Percentiles rank a stretch among this genome's conserved stretches.
These are phyloP conservation scores for Wickerhamiella kurtzmanii DNA, from an alignment of 805 yeast species.

Conservation along the genomic window DNA sequence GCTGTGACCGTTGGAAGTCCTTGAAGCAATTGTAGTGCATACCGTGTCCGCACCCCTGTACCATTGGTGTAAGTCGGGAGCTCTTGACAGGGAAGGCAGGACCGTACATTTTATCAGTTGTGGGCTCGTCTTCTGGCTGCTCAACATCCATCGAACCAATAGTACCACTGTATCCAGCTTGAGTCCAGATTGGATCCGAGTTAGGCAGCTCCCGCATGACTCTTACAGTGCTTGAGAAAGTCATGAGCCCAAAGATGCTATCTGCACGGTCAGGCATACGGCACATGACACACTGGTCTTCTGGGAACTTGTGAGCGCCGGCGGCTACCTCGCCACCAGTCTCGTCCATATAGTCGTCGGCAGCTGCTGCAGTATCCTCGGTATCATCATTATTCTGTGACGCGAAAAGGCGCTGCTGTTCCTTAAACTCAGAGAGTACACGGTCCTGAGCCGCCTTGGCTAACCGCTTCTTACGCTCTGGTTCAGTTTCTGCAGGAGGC, in stretches of 20 bases:
- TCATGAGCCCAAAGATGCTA: slow-evolving; percentile 64
- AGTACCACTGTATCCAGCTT: slow-evolving; percentile 27
- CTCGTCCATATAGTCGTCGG: slow-evolving; percentile 20
- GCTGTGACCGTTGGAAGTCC: slow-evolving; percentile 35
- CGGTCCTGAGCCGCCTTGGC: slow-evolving; percentile 61
- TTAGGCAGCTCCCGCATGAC: slow-evolving; percentile 54
- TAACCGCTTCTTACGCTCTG: slow-evolving; percentile 46
- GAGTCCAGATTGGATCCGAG: slow-evolving; percentile 49
- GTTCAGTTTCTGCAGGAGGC: slow-evolving; percentile 29
- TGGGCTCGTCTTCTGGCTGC: slow-evolving; percentile 9
- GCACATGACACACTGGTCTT: slow-evolving; percentile 65
- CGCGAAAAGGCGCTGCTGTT: slow-evolving; percentile 66
- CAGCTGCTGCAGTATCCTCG: slow-evolving; percentile 34
- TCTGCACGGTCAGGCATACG: slow-evolving; percentile 56
- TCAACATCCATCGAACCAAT: slow-evolving; percentile 11
- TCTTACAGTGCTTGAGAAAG: slow-evolving; percentile 26
- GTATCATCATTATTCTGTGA: slow-evolving; percentile 32
- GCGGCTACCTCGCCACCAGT: slow-evolving; percentile 11
- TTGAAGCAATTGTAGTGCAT: slow-evolving; percentile 73
- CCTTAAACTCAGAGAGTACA: slow-evolving; percentile 63
- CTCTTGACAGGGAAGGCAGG: slow-evolving; percentile 46
- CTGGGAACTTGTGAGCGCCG: slow-evolving; percentile 36
- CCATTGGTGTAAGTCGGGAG: slow-evolving; percentile 25
- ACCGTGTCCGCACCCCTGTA: slow-evolving; percentile 85
- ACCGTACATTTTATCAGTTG: slow-evolving; percentile 31